Base-by-base conservation (phyloP, 306 rosid genomes). In the Castanea sativa region DNA sequence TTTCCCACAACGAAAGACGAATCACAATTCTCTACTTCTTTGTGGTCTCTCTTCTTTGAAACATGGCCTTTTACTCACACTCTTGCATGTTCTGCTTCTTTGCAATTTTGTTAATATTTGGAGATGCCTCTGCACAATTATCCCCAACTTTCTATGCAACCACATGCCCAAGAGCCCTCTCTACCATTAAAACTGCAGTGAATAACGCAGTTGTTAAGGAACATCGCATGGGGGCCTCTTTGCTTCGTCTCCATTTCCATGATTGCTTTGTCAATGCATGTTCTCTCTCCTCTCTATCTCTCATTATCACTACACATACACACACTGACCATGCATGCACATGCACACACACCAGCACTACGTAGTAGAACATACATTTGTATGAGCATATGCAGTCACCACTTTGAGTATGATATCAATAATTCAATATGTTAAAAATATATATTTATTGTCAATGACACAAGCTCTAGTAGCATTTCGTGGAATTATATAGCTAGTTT, bases 201-300 rank as follows among this genome's bases (percentile, higher is more conserved):
- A 0, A 1, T 6, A 87, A 79, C 51, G 92, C 94, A 2, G 92
- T 90, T 76, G 0, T 16, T 35, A 87, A 87, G 84, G 92, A 90
- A 64, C 85, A 68, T 53, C 92, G 94, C 71, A 90, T 90, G 91
- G 94, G 92, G 11, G 94, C 90, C 1, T 90, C 94, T 13, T 80
- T 87, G 80, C 91, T 90, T 10, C 93, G 93, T 67, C 93, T 87
- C 53, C 93, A 87, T 86, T 90, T 90, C 69, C 90, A 87, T 32
- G 90, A 87, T 64, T 87, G 90, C 77, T 89, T 89, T 64, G 90
- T 90, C 35, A 86, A 90, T 73, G 93, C 77, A 90, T 2, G 84
- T 76, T 84, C 61, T 76, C 70, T 72, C 32, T 35, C 27, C 45
- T 21, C 51, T 38, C 14, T 60, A 4, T 71, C 55, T 35, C 29